These are phyloP conservation scores for Vigna hirtella DNA, from an alignment of 306 rosid genomes.

Conservation along the genomic window DNA sequence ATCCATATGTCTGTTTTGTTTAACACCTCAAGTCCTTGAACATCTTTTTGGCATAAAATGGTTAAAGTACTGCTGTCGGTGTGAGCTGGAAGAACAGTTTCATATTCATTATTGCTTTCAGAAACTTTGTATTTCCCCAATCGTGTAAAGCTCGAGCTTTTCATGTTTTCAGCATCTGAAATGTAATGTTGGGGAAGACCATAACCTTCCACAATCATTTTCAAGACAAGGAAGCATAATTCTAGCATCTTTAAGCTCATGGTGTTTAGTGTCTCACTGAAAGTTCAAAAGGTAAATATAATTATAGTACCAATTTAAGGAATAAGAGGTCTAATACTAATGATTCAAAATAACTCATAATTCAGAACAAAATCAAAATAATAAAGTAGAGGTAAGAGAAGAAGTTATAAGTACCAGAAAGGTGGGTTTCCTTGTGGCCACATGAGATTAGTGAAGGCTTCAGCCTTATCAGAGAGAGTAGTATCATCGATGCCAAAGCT, in stretches of 20 bases:
- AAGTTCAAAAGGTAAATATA: background rate
- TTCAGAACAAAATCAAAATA: no score
- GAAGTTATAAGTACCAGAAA: conserved; percentile 46
- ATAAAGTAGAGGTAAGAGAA: no score
- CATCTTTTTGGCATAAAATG: conserved; percentile 55
- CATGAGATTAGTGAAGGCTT: conserved; percentile 58
- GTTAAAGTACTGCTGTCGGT: conserved; percentile 54
- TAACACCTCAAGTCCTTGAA: conserved; percentile 58
- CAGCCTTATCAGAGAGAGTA: background rate
- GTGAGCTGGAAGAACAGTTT: conserved; percentile 51
- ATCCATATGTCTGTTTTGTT: conserved; percentile 60
- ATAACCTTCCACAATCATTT: conserved; percentile 55
- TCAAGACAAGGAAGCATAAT: conserved; percentile 36
- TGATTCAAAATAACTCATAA: no score
- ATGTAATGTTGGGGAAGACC: conserved; percentile 46
- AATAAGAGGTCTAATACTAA: no score
- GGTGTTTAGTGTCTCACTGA: conserved; percentile 48
- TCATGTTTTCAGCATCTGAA: conserved; percentile 40
- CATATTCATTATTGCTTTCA: background rate
- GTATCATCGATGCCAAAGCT: conserved; percentile 61
- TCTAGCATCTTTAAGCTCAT: conserved; percentile 49
- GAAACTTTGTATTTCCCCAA: conserved; percentile 55
- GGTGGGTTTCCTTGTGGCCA: conserved; percentile 63
- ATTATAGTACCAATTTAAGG: no score
- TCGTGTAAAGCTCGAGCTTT: conserved; percentile 29